Percentiles rank a stretch among this genome's conserved stretches.
These are phyloP conservation scores for Pelargonium fulgidum DNA, from an alignment of 441 rosid species.

Conservation along the genomic window DNA sequence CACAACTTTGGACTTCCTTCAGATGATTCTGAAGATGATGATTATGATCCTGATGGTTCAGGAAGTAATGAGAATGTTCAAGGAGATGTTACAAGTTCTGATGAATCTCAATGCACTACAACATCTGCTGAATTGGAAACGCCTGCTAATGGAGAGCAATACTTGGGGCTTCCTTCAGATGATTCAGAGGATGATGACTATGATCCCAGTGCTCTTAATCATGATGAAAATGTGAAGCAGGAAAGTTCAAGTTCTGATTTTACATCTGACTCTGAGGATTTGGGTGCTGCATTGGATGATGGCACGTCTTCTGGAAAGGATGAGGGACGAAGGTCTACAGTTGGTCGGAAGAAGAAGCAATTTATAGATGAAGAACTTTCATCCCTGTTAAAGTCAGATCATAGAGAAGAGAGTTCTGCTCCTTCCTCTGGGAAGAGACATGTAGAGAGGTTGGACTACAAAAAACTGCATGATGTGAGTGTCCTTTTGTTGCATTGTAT, in stretches of 20 bases:
- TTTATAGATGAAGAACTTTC: constrained; percentile 27
- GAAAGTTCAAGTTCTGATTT: constrained; percentile 72
- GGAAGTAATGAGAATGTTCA: constrained; percentile 36
- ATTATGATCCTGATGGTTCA: constrained; percentile 55
- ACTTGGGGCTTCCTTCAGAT: constrained; percentile 60
- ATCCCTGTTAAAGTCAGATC: constrained; percentile 33
- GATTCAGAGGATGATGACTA: constrained; percentile 87
- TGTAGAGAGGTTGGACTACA: constrained; percentile 78
- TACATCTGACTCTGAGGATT: constrained; percentile 74
- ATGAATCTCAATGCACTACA: constrained; percentile 54
- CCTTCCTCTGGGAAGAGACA: constrained; percentile 46
- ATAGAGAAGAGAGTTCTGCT: constrained; percentile 31
- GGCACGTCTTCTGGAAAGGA: constrained; percentile 32
- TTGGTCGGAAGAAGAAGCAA: constrained; percentile 23
- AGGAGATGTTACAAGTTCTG: constrained; percentile 49
- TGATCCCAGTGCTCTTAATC: constrained; percentile 56
- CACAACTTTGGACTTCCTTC: constrained; percentile 64
- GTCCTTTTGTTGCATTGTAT: constrained; percentile 10
- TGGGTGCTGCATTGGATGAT: constrained; percentile 27
- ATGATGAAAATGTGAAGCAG: constrained; percentile 33
- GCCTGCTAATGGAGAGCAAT: constrained; percentile 29
- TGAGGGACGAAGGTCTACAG: constrained; percentile 25
- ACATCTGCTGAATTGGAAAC: constrained; percentile 49
- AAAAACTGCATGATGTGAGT: constrained; percentile 81
- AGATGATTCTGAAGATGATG: constrained; percentile 82